Evolutionary conservation across 805 yeast genomes (phyloP).

Genomic region (Sugiyamaella boreocaroliniensis): DNA sequence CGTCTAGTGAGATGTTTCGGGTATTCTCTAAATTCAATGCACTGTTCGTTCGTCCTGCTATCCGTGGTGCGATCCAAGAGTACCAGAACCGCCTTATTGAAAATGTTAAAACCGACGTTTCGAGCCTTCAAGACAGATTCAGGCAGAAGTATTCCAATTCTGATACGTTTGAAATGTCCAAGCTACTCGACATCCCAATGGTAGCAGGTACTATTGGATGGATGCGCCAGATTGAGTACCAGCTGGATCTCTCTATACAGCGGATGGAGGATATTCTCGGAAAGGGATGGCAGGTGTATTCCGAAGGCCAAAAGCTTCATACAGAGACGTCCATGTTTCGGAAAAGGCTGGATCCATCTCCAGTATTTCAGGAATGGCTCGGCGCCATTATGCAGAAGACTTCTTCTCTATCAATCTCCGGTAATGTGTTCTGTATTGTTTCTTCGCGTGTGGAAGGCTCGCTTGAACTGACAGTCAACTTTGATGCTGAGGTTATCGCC

Average conservation of each 20-base stretch:
- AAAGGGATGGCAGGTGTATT: constrained; percentile 51
- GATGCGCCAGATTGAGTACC: constrained; percentile 45
- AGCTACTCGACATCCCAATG: constrained; percentile 43
- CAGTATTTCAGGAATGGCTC: constrained; percentile 46
- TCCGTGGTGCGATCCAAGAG: constrained; percentile 53
- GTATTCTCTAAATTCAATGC: constrained; percentile 45
- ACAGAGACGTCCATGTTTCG: constrained; percentile 42
- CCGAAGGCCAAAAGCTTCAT: constrained; percentile 61
- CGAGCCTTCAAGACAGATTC: constrained; percentile 37
- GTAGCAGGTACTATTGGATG: constrained; percentile 44
- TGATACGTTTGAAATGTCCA: constrained; percentile 32
- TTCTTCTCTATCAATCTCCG: constrained; percentile 22
- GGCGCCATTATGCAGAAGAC: constrained; percentile 21
- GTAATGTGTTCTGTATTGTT: constrained; percentile 37
- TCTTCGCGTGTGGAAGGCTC: constrained; percentile 21
- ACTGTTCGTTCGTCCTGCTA: constrained; percentile 45
- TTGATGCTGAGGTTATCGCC: constrained; percentile 39
- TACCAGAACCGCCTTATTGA: constrained; percentile 48
- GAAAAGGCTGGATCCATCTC: constrained; percentile 40
- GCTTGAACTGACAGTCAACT: constrained; percentile 41
- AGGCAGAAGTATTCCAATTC: constrained; percentile 29
- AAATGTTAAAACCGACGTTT: constrained; percentile 44
- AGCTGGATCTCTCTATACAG: constrained; percentile 36
- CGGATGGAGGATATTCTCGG: constrained; percentile 52
- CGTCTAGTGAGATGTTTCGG: constrained; percentile 45